phyloP scores from a whole-genome alignment of 2,329 filamentous ascomycete species.

The Cladosporium sp. region DNA sequence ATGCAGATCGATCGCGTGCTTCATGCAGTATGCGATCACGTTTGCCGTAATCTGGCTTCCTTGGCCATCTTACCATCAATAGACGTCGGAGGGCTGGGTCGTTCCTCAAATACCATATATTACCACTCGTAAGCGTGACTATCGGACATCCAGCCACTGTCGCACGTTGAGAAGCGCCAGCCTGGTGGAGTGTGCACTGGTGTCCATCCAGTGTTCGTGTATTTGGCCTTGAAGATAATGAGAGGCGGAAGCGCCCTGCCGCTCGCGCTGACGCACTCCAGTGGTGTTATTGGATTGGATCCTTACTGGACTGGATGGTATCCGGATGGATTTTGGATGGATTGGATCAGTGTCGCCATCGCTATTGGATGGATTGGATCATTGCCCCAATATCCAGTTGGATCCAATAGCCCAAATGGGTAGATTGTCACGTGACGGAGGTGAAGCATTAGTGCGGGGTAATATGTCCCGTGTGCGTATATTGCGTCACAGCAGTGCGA shows the following conservation, averaged over 20 bases:
- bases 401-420: background rate
- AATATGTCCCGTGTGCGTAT: too few species aligned
- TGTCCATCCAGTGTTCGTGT: conserved; percentile 3
- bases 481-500: too few species aligned
- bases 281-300: background rate
- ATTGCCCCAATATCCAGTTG: background rate
- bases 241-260: conserved; percentile 10
- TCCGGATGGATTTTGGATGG: background rate
- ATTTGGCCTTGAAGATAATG: conserved; percentile 13
- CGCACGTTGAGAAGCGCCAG: conserved; percentile 6
- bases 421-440: too few species aligned
- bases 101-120: background rate
- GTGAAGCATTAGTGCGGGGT: too few species aligned
- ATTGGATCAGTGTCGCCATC: too few species aligned
- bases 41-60: conserved; percentile 15
- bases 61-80: conserved; percentile 13
- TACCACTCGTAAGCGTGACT: conserved; percentile 8
- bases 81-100: background rate
- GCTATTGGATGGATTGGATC: background rate
- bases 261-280: conserved; percentile 6
- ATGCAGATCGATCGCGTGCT: conserved; percentile 10
- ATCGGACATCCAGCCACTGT: conserved; percentile 12
- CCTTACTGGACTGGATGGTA: background rate
- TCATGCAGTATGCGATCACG: conserved; percentile 11
- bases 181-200: background rate